A percentile compares a stretch with the other conserved stretches of the same genome.
These are phyloP conservation scores for Plasmodium fragile DNA, from an alignment of 169 alveolate genomes.

Conservation along the genomic window DNA sequence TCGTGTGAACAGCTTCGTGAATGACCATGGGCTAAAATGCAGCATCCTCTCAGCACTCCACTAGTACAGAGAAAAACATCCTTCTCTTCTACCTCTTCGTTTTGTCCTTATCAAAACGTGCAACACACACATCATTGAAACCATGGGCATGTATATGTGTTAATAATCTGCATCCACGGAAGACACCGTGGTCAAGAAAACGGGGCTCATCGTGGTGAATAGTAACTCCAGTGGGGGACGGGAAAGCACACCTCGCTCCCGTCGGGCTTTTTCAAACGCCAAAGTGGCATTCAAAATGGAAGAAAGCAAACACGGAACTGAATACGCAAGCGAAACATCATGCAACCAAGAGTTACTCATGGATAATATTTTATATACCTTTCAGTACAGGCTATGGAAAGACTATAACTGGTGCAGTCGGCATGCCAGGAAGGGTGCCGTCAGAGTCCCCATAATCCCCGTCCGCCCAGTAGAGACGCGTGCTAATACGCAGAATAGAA, in stretches of 20 bases:
- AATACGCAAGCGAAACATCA: conserved; percentile 19
- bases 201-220: neutral
- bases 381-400: conserved; percentile 17
- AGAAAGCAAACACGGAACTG: conserved; percentile 9
- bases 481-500: neutral
- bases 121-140: neutral
- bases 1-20: conserved; percentile 10
- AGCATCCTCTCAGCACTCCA: conserved; percentile 22
- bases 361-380: conserved; percentile 10
- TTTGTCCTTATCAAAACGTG: conserved; percentile 32
- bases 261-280: conserved; percentile 6
- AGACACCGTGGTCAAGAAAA: conserved; percentile 21
- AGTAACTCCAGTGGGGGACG: neutral
- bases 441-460: neutral
- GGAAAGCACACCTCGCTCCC: neutral
- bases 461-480: neutral
- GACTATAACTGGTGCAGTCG: neutral
- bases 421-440: neutral
- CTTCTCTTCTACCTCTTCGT: conserved; percentile 33
- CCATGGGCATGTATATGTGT: conserved; percentile 22
- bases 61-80: conserved; percentile 16
- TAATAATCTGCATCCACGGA: neutral
- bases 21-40: conserved; percentile 45
- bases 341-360: conserved; percentile 26
- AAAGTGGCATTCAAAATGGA: conserved; percentile 40